phyloP scores from a whole-genome alignment of 2,329 filamentous ascomycete species.

The Claviceps sp. region DNA sequence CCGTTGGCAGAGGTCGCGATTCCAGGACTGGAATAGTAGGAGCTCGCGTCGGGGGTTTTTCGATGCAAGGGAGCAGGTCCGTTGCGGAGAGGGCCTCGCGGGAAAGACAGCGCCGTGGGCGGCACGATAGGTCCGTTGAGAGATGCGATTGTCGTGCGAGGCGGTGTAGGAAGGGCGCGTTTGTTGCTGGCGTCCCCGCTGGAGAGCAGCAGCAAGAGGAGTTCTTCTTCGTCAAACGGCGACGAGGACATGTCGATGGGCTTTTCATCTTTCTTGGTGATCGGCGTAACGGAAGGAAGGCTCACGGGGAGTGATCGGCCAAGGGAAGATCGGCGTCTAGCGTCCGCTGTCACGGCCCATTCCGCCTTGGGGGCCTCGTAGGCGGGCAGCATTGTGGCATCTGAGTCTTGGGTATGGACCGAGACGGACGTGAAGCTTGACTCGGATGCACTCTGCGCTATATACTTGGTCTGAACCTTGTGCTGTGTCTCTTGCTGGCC shows the following conservation, averaged over 20 bases:
- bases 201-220: slow-evolving; percentile 19
- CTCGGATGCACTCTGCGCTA: slow-evolving; percentile 8
- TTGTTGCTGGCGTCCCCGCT: slow-evolving; percentile 8
- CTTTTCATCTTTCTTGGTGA: not conserved
- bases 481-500: not conserved
- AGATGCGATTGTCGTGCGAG: slow-evolving; percentile 15
- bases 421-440: slow-evolving; percentile 16
- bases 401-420: slow-evolving; percentile 11
- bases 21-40: slow-evolving; percentile 12
- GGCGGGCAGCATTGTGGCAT: slow-evolving; percentile 7
- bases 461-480: not conserved
- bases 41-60: slow-evolving; percentile 14
- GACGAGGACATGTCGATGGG: slow-evolving; percentile 14
- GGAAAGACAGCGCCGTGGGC: slow-evolving; percentile 17
- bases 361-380: slow-evolving; percentile 8
- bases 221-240: slow-evolving; percentile 21
- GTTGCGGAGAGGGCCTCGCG: slow-evolving; percentile 9
- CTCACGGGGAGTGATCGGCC: slow-evolving; percentile 6
- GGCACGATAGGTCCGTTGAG: slow-evolving; percentile 16
- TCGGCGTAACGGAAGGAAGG: slow-evolving; percentile 1
- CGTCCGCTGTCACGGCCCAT: not conserved
- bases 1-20: slow-evolving; percentile 10
- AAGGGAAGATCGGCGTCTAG: not conserved
- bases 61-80: slow-evolving; percentile 9
- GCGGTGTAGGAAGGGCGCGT: slow-evolving; percentile 18